phyloP scores from a whole-genome alignment of 2,329 filamentous ascomycete species.

The Coniochaeta ligniaria region DNA sequence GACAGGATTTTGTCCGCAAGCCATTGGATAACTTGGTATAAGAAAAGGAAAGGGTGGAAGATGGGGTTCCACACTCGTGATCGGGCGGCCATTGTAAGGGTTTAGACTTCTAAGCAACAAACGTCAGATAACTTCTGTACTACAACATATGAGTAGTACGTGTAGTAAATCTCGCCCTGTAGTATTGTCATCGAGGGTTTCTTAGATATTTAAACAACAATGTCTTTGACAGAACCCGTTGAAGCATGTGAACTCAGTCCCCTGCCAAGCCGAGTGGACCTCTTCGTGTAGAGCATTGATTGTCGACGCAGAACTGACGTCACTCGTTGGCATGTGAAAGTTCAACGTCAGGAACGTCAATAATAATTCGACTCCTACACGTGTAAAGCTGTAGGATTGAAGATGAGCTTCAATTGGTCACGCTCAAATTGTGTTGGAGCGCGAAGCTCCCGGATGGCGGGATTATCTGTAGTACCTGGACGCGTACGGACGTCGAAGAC shows the following conservation, averaged over 20 bases:
- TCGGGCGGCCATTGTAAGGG: conserved; percentile 22
- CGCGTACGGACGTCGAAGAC: too few relatives aligned
- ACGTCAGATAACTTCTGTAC: not conserved
- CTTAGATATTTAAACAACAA: not conserved
- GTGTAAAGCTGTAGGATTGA: too few relatives aligned
- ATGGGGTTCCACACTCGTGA: conserved; percentile 30
- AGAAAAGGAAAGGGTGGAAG: conserved; percentile 49
- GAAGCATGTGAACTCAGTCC: not conserved
- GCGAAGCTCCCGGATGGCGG: too few relatives aligned
- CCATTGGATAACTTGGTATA: conserved; percentile 61
- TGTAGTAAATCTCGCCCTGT: too few relatives aligned
- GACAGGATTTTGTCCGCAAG: conserved; percentile 58
- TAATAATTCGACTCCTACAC: too few relatives aligned
- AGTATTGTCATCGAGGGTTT: not conserved
- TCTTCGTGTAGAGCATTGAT: not conserved
- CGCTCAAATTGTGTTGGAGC: too few relatives aligned
- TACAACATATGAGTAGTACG: not conserved
- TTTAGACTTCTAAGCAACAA: not conserved
- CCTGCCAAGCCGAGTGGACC: not conserved
- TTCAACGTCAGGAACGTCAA: not conserved
- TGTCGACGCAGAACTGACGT: not conserved
- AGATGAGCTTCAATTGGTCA: too few relatives aligned
- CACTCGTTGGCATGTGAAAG: not conserved
- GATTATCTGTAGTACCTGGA: too few relatives aligned
- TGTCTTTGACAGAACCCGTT: not conserved